Evolutionary conservation across 768 basidiomycete genomes (phyloP), one percentile per base, ranked within the genome.

Genomic region (Naganishia vishniacii): DNA sequence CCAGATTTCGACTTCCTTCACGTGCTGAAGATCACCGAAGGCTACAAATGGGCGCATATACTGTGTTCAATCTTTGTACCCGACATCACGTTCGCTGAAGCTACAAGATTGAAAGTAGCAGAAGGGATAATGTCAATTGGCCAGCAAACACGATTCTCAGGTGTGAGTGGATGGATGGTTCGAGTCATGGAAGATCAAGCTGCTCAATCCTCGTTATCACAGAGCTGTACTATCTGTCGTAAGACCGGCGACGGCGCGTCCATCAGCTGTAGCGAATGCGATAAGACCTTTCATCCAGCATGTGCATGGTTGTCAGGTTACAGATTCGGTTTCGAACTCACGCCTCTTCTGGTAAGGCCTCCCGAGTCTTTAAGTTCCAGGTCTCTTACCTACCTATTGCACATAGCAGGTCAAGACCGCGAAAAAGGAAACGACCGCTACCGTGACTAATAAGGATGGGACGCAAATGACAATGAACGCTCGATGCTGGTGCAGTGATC

Each of bases 11-110:
- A 76, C 41, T 51, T 72, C 40, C 31, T 93, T 82, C 92, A 63
- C 82, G 89, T 61, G 84, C 85, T 44, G 85, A 94, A 93, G 72
- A 89, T 89, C 7, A 94, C 92, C 0, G 92, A 95, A 79, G 89
- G 90, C 11, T 87, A 90, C 75, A 86, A 88, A 62, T 95, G 92
- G 92, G 86, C 85, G 0, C 94, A 98, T 74, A 81, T 92, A 32
- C 78, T 95, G 3, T 98, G 94, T 79, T 84, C 92, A 2, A 84
- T 89, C 0, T 97, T 91, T 78, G 84, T 85, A 29, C 86, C 87
- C 3, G 93, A 97, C 71, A 79, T 92, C n/a, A 82, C 79, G 4
- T 94, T 88, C 75, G 85, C 88, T 25, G 88, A 93, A 70, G 84
- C 89, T 0, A 73, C 80, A 6, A 83, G 83, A 15, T 79, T 97